A percentile compares a stretch with the other conserved stretches of the same genome.
These are phyloP conservation scores for Eremothecium cymbalariae DNA, from an alignment of 1,139 yeast genomes.

Conservation along the genomic window DNA sequence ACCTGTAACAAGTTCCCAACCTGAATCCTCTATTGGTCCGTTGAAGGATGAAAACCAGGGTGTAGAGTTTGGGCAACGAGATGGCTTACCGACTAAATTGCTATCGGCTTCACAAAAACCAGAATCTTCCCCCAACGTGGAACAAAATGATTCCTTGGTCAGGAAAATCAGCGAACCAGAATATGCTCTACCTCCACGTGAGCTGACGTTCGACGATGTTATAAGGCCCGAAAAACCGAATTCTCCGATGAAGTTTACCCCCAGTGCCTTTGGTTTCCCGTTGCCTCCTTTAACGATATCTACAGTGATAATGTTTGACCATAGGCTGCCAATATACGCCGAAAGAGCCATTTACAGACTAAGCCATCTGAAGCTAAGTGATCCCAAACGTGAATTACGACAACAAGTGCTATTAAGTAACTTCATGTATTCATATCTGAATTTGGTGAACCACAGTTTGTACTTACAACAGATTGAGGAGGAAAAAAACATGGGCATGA, in stretches of 20 bases:
- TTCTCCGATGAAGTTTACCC: conserved; percentile 70
- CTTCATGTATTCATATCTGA: conserved; percentile 95
- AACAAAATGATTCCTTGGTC: no score
- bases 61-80: no score
- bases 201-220: conserved; percentile 31
- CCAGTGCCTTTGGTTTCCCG: conserved; percentile 80
- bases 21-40: no score
- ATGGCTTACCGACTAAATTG: no score
- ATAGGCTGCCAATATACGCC: conserved; percentile 86
- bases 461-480: conserved; percentile 55
- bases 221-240: conserved; percentile 39
- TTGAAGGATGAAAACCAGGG: no score
- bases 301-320: conserved; percentile 69
- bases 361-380: conserved; percentile 87
- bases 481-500: conserved; percentile 10
- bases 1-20: no score
- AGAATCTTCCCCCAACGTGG: no score
- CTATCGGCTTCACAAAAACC: no score
- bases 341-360: conserved; percentile 91
- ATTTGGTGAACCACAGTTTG: conserved; percentile 81
- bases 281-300: conserved; percentile 71
- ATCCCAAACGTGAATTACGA: conserved; percentile 80
- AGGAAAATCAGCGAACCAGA: conserved; percentile 7
- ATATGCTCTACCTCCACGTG: conserved; percentile 27
- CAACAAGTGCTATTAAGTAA: conserved; percentile 90